These are phyloP conservation scores for Obba rivulosa DNA, from an alignment of 768 basidiomycete genomes.

Conservation along the genomic window DNA sequence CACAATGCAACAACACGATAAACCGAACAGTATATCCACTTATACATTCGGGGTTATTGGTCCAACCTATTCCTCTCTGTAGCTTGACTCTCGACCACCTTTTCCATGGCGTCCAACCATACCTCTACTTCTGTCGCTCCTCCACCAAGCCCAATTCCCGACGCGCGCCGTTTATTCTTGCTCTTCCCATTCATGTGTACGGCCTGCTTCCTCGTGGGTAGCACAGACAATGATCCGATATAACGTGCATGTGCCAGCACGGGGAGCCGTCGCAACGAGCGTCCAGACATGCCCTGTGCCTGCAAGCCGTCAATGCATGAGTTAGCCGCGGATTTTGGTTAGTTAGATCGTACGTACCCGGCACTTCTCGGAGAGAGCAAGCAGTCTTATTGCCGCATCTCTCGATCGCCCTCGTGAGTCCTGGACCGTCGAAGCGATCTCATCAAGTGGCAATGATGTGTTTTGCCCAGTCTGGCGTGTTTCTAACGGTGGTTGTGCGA, in stretches of 20 bases:
- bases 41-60: not conserved
- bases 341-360: conserved; percentile 68
- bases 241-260: conserved; percentile 87
- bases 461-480: conserved; percentile 1
- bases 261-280: conserved; percentile 87
- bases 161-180: conserved; percentile 3
- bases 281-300: conserved; percentile 85
- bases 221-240: conserved; percentile 46
- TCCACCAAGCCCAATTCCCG: conserved; percentile 5
- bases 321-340: not conserved
- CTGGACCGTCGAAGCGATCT: conserved; percentile 21
- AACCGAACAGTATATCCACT: not conserved
- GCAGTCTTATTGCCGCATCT: conserved; percentile 50
- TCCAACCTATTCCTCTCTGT: conserved; percentile 46
- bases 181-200: conserved; percentile 2
- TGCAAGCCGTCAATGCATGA: conserved; percentile 19
- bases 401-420: conserved; percentile 48
- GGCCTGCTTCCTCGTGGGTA: not conserved
- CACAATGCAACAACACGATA: no score
- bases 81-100: conserved; percentile 56
- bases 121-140: conserved; percentile 44
- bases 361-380: conserved; percentile 71
- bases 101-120: conserved; percentile 87
- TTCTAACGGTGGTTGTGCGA: conserved; percentile 7
- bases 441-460: conserved; percentile 7